Evolutionary conservation across 78 protist genomes (phyloP).

Genomic region (Monosiga brevicollis): DNA sequence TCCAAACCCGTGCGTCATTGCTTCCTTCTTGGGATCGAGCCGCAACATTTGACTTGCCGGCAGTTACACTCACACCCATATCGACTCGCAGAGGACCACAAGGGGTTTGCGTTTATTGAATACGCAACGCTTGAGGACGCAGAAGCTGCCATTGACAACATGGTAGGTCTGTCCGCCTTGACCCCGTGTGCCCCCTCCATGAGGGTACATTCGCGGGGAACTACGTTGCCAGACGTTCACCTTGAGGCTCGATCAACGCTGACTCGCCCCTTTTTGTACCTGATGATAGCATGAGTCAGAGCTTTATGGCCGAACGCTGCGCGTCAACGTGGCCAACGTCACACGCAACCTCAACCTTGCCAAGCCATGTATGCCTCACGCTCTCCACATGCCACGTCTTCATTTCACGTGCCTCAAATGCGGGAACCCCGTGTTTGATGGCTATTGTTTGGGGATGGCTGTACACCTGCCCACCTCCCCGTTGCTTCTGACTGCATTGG

Average conservation of each 20-base stretch:
- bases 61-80: slow-evolving; percentile 21
- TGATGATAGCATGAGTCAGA: too few relatives aligned
- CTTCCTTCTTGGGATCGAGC: neutral
- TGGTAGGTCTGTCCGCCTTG: too few relatives aligned
- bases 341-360: neutral
- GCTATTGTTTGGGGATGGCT: too few relatives aligned
- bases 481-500: neutral
- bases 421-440: too few relatives aligned
- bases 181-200: too few relatives aligned
- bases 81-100: slow-evolving; percentile 26
- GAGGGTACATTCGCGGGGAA: too few relatives aligned
- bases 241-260: too few relatives aligned
- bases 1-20: slow-evolving; percentile 5
- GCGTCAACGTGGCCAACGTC: slow-evolving; percentile 32
- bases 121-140: slow-evolving; percentile 68
- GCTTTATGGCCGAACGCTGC: slow-evolving; percentile 60
- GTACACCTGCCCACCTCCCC: neutral
- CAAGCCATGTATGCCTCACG: neutral
- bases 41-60: neutral
- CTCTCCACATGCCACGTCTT: too few relatives aligned
- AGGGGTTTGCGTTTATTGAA: slow-evolving; percentile 71
- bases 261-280: too few relatives aligned
- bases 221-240: too few relatives aligned
- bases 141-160: slow-evolving; percentile 73
- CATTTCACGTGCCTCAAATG: too few relatives aligned